Conservation (phyloP, 805 yeast species). For the Myxozyma nipponensis region DNA sequence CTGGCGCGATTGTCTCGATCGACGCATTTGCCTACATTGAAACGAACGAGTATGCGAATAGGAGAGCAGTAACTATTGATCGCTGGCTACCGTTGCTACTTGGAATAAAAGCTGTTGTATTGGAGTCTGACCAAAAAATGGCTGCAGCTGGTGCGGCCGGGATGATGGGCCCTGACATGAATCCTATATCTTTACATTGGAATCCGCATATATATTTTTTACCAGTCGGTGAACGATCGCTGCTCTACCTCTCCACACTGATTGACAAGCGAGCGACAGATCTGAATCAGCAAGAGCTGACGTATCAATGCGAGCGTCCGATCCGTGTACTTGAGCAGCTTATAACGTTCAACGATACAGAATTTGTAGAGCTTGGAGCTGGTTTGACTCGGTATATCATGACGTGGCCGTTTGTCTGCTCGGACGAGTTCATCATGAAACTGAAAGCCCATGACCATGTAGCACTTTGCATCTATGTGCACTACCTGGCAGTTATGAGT, state of each 20-base stretch:
- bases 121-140: slow-evolving; percentile 16
- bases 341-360: slow-evolving; percentile 26
- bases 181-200: slow-evolving; percentile 19
- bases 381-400: slow-evolving; percentile 24
- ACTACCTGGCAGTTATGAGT: slow-evolving; percentile 26
- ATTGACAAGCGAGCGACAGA: slow-evolving; percentile 26
- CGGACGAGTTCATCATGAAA: slow-evolving; percentile 24
- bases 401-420: slow-evolving; percentile 29
- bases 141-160: neutral
- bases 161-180: slow-evolving; percentile 6
- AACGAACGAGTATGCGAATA: slow-evolving; percentile 14
- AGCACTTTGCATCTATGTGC: slow-evolving; percentile 25
- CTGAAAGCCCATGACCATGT: slow-evolving; percentile 23
- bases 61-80: slow-evolving; percentile 22
- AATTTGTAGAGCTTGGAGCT: slow-evolving; percentile 23
- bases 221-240: slow-evolving; percentile 25
- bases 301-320: slow-evolving; percentile 24
- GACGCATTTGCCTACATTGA: slow-evolving; percentile 27
- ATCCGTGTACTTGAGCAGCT: slow-evolving; percentile 25
- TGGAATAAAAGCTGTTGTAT: slow-evolving; percentile 26
- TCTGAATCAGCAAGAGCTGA: slow-evolving; percentile 23
- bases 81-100: slow-evolving; percentile 27
- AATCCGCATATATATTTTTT: slow-evolving; percentile 23
- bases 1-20: slow-evolving; percentile 24
- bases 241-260: slow-evolving; percentile 21